phyloP scores from a whole-genome alignment of 1,284 basidiomycete species.

The Inonotus hispidus region DNA sequence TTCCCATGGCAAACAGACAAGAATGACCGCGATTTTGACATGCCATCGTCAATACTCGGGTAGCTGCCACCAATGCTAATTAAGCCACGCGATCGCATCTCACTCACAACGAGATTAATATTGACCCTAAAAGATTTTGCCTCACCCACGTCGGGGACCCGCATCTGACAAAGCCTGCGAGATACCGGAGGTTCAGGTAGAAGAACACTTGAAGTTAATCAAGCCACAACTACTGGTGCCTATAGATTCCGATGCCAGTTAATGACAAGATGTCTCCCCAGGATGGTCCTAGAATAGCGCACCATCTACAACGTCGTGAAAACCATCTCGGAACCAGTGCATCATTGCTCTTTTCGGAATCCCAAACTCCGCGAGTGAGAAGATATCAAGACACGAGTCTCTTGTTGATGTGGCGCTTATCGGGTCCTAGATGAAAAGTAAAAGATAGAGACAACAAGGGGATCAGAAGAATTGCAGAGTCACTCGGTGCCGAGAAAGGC shows the following conservation, averaged over 20 bases:
- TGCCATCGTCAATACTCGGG: neutral
- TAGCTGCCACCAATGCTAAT: neutral
- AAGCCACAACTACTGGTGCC: neutral
- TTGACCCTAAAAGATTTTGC: neutral
- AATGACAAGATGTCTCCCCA: neutral
- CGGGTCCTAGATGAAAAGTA: no score
- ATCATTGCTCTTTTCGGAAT: neutral
- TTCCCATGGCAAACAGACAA: neutral
- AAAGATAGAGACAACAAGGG: no score
- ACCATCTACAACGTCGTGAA: neutral
- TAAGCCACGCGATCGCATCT: neutral
- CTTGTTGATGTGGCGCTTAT: neutral
- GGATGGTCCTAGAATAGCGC: neutral
- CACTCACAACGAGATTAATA: neutral
- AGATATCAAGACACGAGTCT: neutral
- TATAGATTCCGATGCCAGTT: neutral
- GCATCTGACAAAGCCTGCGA: neutral
- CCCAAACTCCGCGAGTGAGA: neutral
- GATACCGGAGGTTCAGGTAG: neutral
- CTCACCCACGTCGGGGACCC: neutral
- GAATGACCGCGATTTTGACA: neutral
- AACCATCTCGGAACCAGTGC: neutral
- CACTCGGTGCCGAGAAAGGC: no score
- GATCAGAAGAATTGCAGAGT: no score
- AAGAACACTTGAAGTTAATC: neutral